These are phyloP conservation scores for Meredithiella fracta DNA, from an alignment of 2,329 filamentous ascomycete species.

Conservation along the genomic window DNA sequence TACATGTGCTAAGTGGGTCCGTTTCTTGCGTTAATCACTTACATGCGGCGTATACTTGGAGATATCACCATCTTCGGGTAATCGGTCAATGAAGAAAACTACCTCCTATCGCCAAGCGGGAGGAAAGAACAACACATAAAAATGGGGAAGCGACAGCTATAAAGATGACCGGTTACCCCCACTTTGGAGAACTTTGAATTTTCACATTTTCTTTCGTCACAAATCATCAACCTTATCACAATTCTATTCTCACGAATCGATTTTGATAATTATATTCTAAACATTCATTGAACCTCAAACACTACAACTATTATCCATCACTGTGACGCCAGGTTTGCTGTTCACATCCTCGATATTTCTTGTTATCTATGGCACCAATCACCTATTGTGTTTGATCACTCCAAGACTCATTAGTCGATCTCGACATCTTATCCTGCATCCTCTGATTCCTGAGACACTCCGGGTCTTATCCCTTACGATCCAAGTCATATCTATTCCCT, in stretches of 20 bases:
- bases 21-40: neutral
- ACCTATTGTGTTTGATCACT: neutral
- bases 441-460: neutral
- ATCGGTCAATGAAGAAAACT: neutral
- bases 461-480: neutral
- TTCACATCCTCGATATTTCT: too few relatives aligned
- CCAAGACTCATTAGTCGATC: neutral
- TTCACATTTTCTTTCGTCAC: neutral
- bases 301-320: too few relatives aligned
- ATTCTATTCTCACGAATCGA: too few relatives aligned
- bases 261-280: too few relatives aligned
- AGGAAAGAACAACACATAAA: neutral
- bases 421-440: neutral
- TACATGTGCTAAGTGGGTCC: conserved; percentile 2
- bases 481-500: neutral
- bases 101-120: neutral
- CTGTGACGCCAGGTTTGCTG: too few relatives aligned
- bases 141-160: neutral
- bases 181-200: neutral
- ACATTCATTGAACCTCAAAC: too few relatives aligned
- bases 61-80: neutral
- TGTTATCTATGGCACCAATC: neutral
- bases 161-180: neutral
- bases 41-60: neutral
- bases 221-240: neutral